phyloP scores from a whole-genome alignment of 257 asterid species.

The Jacaranda mimosifolia region DNA sequence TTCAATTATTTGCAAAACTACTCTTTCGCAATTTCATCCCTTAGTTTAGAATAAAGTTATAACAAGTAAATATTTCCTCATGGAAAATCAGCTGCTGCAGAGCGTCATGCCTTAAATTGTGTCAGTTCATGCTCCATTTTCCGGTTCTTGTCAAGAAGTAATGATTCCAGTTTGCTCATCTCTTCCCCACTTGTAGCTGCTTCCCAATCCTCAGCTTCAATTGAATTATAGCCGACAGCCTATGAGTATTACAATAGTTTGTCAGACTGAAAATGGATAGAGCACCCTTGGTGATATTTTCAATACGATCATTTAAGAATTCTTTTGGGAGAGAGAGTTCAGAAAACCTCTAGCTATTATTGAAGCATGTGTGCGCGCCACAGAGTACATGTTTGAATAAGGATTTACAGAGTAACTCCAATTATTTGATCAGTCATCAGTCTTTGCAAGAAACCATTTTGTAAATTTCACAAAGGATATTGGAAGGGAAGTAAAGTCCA shows the following conservation, averaged over 20 bases:
- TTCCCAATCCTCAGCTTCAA: slow-evolving; percentile 99
- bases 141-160: slow-evolving; percentile 97
- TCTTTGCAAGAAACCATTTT: slow-evolving; percentile 20
- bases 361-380: not conserved
- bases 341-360: not conserved
- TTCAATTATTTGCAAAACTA: slow-evolving; percentile 6
- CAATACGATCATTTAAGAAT: not conserved
- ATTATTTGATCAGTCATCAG: slow-evolving; percentile 15
- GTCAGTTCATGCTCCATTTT: slow-evolving; percentile 99
- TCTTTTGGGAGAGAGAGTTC: not conserved
- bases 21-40: slow-evolving; percentile 25
- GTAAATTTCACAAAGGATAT: not conserved
- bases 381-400: slow-evolving; percentile 2
- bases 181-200: slow-evolving; percentile 97
- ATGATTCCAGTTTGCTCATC: slow-evolving; percentile 95
- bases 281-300: slow-evolving; percentile 9
- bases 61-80: slow-evolving; percentile 5
- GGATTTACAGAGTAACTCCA: slow-evolving; percentile 4
- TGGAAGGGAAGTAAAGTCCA: slow-evolving; percentile 32
- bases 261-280: slow-evolving; percentile 12
- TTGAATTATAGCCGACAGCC: slow-evolving; percentile 99
- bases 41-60: slow-evolving; percentile 16
- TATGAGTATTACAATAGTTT: slow-evolving; percentile 41
- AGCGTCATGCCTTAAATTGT: slow-evolving; percentile 74
- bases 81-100: slow-evolving; percentile 23